These are phyloP conservation scores for Emydomyces testavorans DNA, from an alignment of 2,329 filamentous ascomycete genomes.

Conservation along the genomic window DNA sequence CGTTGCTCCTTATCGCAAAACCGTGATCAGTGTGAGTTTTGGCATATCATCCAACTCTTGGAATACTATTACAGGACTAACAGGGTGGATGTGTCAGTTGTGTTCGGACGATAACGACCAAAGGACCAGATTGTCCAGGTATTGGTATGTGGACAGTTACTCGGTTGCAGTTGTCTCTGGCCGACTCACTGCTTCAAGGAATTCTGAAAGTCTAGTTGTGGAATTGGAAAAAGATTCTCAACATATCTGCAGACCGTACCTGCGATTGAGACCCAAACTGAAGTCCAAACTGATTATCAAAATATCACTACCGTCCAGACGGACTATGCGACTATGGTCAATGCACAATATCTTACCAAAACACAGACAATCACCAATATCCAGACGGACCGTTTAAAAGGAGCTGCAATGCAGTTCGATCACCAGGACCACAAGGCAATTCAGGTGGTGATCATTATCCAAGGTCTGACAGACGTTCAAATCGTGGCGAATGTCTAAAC, in stretches of 20 bases:
- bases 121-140: not conserved
- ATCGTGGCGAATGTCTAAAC: not conserved
- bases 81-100: not conserved
- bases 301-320: not conserved
- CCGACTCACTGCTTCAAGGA: conserved; percentile 1
- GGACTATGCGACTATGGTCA: not conserved
- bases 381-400: not conserved
- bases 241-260: not conserved
- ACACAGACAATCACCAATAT: not conserved
- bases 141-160: not conserved
- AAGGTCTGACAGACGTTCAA: conserved; percentile 1
- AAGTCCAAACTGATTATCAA: not conserved
- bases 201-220: not conserved
- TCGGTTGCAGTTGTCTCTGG: not conserved
- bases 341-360: not conserved
- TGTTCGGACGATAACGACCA: not conserved
- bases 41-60: not conserved
- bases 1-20: no score
- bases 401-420: not conserved
- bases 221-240: not conserved
- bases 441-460: not conserved
- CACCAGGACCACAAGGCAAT: not conserved
- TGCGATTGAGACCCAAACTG: not conserved
- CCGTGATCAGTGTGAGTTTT: no score
- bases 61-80: not conserved